These are phyloP conservation scores for Physcomitrium patens DNA, from an alignment of 225 moss, liverwort and hornwort species.

Conservation along the genomic window DNA sequence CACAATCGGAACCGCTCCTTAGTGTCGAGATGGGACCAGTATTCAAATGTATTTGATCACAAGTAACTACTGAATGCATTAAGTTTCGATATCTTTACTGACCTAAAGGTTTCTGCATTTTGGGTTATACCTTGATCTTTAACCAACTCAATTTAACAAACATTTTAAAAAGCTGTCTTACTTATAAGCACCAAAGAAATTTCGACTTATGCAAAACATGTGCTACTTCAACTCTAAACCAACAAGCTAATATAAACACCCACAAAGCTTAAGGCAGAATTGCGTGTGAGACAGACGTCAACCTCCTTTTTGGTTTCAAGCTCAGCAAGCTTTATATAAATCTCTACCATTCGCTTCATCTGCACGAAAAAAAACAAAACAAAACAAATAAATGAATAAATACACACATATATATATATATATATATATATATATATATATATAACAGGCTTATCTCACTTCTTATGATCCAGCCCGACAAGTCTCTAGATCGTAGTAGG, in stretches of 20 bases:
- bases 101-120: background rate
- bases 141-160: background rate
- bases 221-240: background rate
- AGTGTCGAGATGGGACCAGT: background rate
- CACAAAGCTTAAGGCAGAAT: background rate
- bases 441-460: conserved; percentile 5
- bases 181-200: background rate
- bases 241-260: background rate
- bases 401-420: too few species aligned
- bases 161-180: conserved; percentile 5
- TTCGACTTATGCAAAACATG: conserved; percentile 18
- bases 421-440: too few species aligned
- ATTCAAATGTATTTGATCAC: conserved; percentile 12
- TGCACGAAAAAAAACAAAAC: conserved; percentile 38
- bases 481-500: conserved; percentile 11
- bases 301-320: conserved; percentile 94
- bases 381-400: background rate
- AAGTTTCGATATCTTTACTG: background rate
- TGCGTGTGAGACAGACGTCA: conserved; percentile 3
- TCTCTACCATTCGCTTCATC: conserved; percentile 94
- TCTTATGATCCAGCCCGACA: conserved; percentile 8
- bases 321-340: conserved; percentile 95
- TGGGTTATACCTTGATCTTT: conserved; percentile 1
- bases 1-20: conserved; percentile 17
- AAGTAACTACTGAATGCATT: conserved; percentile 7